These are phyloP conservation scores for Penicillium crystallinum DNA, from an alignment of 495 filamentous ascomycete genomes.

Conservation along the genomic window DNA sequence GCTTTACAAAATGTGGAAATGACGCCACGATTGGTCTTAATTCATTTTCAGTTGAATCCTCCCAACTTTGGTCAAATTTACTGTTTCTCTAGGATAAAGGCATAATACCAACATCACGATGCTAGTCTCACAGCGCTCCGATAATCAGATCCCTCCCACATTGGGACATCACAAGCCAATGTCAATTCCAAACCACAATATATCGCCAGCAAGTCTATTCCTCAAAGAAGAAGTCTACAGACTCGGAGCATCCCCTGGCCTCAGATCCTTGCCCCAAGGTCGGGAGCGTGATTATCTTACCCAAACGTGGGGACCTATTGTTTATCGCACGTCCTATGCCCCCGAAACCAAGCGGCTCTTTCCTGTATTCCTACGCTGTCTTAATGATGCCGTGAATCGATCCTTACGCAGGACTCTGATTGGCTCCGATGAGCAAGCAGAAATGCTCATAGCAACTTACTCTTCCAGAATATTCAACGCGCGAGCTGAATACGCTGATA, in stretches of 20 bases:
- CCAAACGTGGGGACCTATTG: conserved; percentile 27
- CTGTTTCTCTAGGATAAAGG: background rate
- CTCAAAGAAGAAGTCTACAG: conserved; percentile 28
- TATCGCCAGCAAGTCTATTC: conserved; percentile 15
- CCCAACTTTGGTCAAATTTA: background rate
- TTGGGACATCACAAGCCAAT: background rate
- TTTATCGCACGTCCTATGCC: conserved; percentile 27
- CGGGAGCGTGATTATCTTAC: conserved; percentile 26
- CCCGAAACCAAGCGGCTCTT: conserved; percentile 19
- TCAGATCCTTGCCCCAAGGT: conserved; percentile 22
- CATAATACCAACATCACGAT: background rate
- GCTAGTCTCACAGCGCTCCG: background rate
- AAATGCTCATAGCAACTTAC: conserved; percentile 16
- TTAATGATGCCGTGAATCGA: conserved; percentile 20
- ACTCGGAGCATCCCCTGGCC: conserved; percentile 22
- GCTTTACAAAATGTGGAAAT: background rate
- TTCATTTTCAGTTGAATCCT: background rate
- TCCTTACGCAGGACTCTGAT: conserved; percentile 16
- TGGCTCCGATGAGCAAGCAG: conserved; percentile 18
- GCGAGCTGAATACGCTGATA: conserved; percentile 6
- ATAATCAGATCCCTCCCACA: background rate
- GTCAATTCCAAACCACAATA: background rate
- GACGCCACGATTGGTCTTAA: background rate
- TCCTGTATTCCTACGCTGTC: conserved; percentile 18
- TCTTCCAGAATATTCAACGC: conserved; percentile 23